Percentiles rank a stretch among this genome's conserved stretches.
Conservation (phyloP, 768 basidiomycete genomes). For the Mycena leptocephala region DNA sequence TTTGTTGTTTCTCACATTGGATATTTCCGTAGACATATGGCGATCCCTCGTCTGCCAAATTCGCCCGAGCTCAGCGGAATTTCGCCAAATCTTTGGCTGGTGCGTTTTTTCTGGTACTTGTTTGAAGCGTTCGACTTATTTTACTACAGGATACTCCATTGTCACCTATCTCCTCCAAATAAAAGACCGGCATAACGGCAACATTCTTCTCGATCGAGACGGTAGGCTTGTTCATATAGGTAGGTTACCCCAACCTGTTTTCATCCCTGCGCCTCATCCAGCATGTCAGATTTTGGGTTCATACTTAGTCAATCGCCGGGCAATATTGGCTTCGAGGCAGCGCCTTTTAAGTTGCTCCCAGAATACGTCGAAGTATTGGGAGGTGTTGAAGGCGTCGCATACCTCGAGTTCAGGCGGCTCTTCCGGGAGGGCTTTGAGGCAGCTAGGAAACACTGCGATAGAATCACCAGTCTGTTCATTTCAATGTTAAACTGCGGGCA, state of each 20-base stretch:
- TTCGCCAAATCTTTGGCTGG: slow-evolving; percentile 95
- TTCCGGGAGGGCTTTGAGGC: slow-evolving; percentile 96
- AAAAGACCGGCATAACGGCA: slow-evolving; percentile 99
- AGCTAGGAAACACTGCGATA: slow-evolving; percentile 95
- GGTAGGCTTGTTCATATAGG: slow-evolving; percentile 94
- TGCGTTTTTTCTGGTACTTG: slow-evolving; percentile 43
- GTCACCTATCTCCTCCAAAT: slow-evolving; percentile 98
- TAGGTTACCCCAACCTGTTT: not conserved
- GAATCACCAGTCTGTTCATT: slow-evolving; percentile 85
- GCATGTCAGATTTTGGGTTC: slow-evolving; percentile 91
- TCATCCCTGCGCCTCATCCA: not conserved
- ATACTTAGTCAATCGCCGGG: slow-evolving; percentile 98
- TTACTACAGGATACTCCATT: slow-evolving; percentile 85
- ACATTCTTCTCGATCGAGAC: slow-evolving; percentile 95
- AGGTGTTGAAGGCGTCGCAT: slow-evolving; percentile 83
- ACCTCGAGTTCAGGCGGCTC: slow-evolving; percentile 86
- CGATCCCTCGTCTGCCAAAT: slow-evolving; percentile 89
- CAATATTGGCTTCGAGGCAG: slow-evolving; percentile 99
- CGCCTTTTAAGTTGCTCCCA: slow-evolving; percentile 95
- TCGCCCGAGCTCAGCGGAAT: slow-evolving; percentile 91
- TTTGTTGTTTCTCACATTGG: not conserved
- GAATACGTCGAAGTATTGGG: slow-evolving; percentile 98
- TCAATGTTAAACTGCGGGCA: not conserved
- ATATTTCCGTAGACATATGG: slow-evolving; percentile 82
- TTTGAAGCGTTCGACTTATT: not conserved